phyloP scores from a whole-genome alignment of 441 rosid genomes.

The Gossypium schwendimanii region DNA sequence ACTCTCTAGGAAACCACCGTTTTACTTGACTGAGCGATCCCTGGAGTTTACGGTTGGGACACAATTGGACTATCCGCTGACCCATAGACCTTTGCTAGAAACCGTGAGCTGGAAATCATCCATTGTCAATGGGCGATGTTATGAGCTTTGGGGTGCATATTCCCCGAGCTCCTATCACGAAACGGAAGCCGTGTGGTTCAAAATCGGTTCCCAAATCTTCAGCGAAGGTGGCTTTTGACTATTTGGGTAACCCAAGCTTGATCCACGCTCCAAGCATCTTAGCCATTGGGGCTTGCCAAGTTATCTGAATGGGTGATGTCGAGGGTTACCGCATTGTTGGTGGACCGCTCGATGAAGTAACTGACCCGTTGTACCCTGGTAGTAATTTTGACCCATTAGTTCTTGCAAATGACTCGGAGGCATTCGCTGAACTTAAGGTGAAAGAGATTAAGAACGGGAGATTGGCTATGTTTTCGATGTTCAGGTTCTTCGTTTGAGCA shows the following conservation, averaged over 20 bases:
- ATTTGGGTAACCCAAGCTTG: constrained; percentile 46
- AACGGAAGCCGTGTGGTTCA: constrained; percentile 55
- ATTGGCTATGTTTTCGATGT: constrained; percentile 47
- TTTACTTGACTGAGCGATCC: constrained; percentile 43
- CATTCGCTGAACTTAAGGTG: constrained; percentile 44
- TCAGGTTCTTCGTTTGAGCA: constrained; percentile 41
- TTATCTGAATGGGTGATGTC: constrained; percentile 35
- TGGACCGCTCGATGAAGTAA: constrained; percentile 38
- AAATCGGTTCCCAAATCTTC: constrained; percentile 48
- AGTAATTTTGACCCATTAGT: constrained; percentile 50
- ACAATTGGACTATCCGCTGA: constrained; percentile 48
- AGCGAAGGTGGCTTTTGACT: constrained; percentile 51
- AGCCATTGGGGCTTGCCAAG: constrained; percentile 45
- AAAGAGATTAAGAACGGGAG: constrained; percentile 49
- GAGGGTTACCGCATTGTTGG: constrained; percentile 45
- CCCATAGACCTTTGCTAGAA: constrained; percentile 47
- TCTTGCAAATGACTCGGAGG: constrained; percentile 44
- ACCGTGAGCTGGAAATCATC: constrained; percentile 49
- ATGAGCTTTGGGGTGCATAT: constrained; percentile 43
- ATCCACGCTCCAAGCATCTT: constrained; percentile 43
- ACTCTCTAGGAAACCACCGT: constrained; percentile 40
- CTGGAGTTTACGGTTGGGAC: constrained; percentile 49
- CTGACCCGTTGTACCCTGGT: constrained; percentile 37
- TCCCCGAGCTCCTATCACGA: constrained; percentile 47
- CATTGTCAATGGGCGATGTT: constrained; percentile 50